Conservation (phyloP, 1,284 basidiomycete genomes). For the Melampsora americana region DNA sequence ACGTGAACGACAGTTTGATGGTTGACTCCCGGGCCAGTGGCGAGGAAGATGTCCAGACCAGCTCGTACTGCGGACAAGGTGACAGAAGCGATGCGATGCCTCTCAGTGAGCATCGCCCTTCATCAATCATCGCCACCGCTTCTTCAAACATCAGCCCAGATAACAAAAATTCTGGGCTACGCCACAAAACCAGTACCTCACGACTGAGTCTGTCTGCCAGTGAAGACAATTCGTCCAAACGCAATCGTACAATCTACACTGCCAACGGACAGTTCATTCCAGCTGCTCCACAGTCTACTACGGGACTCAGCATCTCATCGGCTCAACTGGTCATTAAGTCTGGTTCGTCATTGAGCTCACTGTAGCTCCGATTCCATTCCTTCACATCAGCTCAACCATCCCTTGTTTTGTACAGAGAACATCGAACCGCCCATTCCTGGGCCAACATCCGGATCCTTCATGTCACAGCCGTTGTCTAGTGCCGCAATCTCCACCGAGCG, state of each 20-base stretch:
- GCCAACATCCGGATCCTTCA: not conserved
- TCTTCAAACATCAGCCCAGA: not conserved
- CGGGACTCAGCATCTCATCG: constrained; percentile 25
- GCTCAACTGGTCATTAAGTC: constrained; percentile 1
- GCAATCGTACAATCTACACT: constrained; percentile 32
- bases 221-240: constrained; percentile 8
- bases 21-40: not conserved
- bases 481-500: constrained; percentile 14
- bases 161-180: not conserved
- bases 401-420: no score
- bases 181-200: constrained; percentile 9
- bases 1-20: not conserved
- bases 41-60: not conserved
- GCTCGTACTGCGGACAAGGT: constrained; percentile 13
- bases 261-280: constrained; percentile 43
- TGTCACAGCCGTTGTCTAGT: not conserved
- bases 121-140: not conserved
- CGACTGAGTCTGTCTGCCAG: not conserved
- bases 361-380: no score
- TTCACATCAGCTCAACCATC: no score
- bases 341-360: not conserved
- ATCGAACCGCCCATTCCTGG: not conserved
- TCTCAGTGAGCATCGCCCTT: not conserved
- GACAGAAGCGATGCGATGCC: not conserved
- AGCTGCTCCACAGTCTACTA: constrained; percentile 39